Evolutionary conservation across 345 rosid genomes (phyloP).

Genomic region (Pistacia integerrima): DNA sequence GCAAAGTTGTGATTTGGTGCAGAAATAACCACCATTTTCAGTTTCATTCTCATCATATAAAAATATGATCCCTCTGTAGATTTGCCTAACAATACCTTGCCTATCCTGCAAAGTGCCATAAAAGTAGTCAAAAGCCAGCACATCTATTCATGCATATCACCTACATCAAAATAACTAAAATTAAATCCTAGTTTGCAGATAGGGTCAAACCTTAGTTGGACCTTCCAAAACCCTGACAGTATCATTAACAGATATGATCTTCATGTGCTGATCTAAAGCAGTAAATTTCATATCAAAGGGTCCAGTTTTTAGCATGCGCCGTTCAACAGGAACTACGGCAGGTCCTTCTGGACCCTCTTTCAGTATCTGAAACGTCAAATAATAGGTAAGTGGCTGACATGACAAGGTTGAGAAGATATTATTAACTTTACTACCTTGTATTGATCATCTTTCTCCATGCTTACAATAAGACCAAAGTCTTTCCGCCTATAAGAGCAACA

Average conservation of each 20-base stretch:
- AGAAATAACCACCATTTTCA: constrained; percentile 84
- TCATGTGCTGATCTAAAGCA: constrained; percentile 65
- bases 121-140: constrained; percentile 15
- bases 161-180: constrained; percentile 4
- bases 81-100: constrained; percentile 84
- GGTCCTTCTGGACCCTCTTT: constrained; percentile 76
- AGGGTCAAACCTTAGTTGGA: constrained; percentile 60
- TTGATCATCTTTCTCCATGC: constrained; percentile 78
- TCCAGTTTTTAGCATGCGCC: constrained; percentile 52
- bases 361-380: constrained; percentile 57
- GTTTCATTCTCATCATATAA: constrained; percentile 64
- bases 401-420: constrained; percentile 14
- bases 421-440: constrained; percentile 60
- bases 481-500: constrained; percentile 64
- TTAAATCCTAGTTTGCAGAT: constrained; percentile 10
- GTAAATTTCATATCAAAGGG: constrained; percentile 75
- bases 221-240: constrained; percentile 81
- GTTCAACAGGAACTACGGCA: constrained; percentile 54
- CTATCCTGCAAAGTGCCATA: constrained; percentile 59
- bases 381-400: constrained; percentile 24
- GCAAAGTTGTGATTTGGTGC: constrained; percentile 72
- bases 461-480: constrained; percentile 86
- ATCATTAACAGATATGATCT: constrained; percentile 68
- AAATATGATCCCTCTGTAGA: constrained; percentile 80
- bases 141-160: not conserved